Percentiles rank a stretch among this genome's conserved stretches.
phyloP scores from a whole-genome alignment of 1,284 basidiomycete genomes.

The Volvariella surrecta region DNA sequence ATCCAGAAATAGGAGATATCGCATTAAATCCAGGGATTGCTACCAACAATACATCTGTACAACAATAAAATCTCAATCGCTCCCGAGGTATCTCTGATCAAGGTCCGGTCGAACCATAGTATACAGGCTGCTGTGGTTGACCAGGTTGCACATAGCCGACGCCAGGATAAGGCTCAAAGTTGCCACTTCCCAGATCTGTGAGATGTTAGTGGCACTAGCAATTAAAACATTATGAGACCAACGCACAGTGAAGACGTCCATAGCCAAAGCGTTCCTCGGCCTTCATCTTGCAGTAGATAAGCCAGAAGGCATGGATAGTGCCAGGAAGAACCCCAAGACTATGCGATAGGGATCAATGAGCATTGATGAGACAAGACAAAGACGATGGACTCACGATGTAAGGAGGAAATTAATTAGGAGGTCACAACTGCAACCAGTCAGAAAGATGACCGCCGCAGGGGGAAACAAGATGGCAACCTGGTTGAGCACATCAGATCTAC shows the following conservation, averaged over 20 bases:
- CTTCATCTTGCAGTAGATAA: slow-evolving; percentile 71
- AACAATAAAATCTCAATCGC: no score
- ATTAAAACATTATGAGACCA: background rate
- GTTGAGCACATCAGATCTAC: background rate
- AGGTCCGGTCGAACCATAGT: slow-evolving; percentile 26
- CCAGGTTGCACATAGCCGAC: slow-evolving; percentile 1
- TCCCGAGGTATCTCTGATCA: background rate
- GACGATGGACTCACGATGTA: slow-evolving; percentile 44
- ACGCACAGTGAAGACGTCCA: slow-evolving; percentile 58
- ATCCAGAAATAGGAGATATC: no score
- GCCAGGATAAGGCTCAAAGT: slow-evolving; percentile 38
- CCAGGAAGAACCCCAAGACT: slow-evolving; percentile 75
- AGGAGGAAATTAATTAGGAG: slow-evolving; percentile 74
- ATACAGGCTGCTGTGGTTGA: slow-evolving; percentile 17
- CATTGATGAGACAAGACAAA: background rate
- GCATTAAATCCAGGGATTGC: no score
- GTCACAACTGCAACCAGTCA: slow-evolving; percentile 75
- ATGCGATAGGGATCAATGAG: background rate
- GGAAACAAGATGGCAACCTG: slow-evolving; percentile 75
- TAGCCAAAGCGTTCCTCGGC: slow-evolving; percentile 70
- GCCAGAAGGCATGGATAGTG: slow-evolving; percentile 61
- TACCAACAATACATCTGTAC: no score
- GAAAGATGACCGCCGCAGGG: slow-evolving; percentile 61
- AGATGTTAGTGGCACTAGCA: background rate
- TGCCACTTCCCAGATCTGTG: slow-evolving; percentile 47